phyloP scores from a whole-genome alignment of 176 grass and related monocot species.

The Carex parvula region DNA sequence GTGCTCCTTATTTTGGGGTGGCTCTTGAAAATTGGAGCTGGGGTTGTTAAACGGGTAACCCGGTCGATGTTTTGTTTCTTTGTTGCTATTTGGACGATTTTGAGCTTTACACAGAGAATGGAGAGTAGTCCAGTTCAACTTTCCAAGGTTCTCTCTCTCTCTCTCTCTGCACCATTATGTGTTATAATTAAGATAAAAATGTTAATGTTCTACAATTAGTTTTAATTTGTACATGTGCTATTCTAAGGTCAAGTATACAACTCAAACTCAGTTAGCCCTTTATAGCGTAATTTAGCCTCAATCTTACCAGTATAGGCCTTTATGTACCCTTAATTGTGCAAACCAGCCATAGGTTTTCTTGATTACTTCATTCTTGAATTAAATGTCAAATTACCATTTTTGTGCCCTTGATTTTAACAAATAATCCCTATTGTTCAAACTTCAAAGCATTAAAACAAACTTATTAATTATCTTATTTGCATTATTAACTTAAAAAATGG shows the following conservation, averaged over 20 bases:
- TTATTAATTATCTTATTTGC: background rate
- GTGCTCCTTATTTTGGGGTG: slow-evolving; percentile 70
- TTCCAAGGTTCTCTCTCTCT: slow-evolving; percentile 60
- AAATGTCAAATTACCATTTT: background rate
- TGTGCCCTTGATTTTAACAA: background rate
- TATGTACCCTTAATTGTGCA: background rate
- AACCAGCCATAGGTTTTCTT: background rate
- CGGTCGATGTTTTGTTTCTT: slow-evolving; percentile 50
- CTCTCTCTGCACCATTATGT: background rate
- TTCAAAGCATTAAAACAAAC: no score
- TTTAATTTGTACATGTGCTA: background rate
- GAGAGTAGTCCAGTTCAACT: slow-evolving; percentile 79
- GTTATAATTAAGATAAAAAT: background rate
- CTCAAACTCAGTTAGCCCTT: background rate
- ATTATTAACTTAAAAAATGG: background rate
- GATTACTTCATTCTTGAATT: background rate
- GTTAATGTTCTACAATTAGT: background rate
- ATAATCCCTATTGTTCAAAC: background rate
- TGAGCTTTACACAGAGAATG: slow-evolving; percentile 81
- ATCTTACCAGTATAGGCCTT: background rate
- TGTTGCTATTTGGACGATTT: slow-evolving; percentile 54
- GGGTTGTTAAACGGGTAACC: slow-evolving; percentile 70
- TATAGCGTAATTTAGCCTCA: background rate
- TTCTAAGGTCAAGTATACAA: background rate
- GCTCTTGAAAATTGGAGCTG: slow-evolving; percentile 99